Base-by-base conservation (phyloP, 306 rosid species). In the Astragalus glycyphyllos region DNA sequence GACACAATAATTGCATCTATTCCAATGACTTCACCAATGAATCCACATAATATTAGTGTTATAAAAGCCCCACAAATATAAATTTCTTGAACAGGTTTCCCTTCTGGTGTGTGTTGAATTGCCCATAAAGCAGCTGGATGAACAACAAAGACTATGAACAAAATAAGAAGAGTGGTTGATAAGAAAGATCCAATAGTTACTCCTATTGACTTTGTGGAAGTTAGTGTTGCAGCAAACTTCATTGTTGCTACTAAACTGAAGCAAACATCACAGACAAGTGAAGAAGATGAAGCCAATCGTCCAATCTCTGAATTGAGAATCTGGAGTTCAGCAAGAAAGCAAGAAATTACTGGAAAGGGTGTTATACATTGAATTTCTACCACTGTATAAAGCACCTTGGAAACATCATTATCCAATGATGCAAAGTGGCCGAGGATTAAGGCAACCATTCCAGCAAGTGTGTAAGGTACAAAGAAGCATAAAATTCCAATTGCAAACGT, bases 251-350 rank as follows among this genome's bases (percentile, higher is more conserved):
- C n/a, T 8, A 38, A 57, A 77, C 68, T 17, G 42, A 46, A 40
- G 60, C 84, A 77, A 15, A 64, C 12, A 65, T 87, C 92, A 37
- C 78, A 65, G 5, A 86, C 86, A 23, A 85, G 40, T 11, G 92
- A 79, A 47, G 90, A 83, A 49, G 92, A 79, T 42, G 85, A 51
- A 3, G 92, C 89, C 62, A 89, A 58, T 29, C 81, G 73, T 9
- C 96, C 96, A 17, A 87, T 73, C 81, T 89, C 87, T 11, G 90
- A 86, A 53, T 86, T 81, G 45, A 89, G 81, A 40, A 89, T 79
- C 2, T 82, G 79, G 48, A 77, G 85, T 65, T 89, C 92, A 17
- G 82, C 58, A 55, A 85, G 84, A 73, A 86, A 80, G 23, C 78
- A 62, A 31, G 86, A 48, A 13, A 89, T 71, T 51, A 76, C 86